A percentile compares a stretch with the other conserved stretches of the same genome.
phyloP scores from a whole-genome alignment of 31 red algal species.

The Asparagopsis taxiformis region DNA sequence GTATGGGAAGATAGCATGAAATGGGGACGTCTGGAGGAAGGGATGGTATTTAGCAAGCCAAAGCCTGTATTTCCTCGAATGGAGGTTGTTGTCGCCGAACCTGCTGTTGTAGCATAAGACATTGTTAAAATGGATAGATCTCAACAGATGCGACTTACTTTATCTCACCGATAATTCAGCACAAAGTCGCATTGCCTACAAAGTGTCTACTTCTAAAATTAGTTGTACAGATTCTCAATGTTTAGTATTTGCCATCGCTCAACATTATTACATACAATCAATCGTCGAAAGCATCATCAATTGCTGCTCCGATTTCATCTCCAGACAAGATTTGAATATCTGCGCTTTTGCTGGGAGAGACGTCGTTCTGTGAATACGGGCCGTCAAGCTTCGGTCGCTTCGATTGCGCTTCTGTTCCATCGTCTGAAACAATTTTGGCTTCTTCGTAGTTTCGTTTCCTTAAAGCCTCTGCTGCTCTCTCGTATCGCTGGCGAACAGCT shows the following conservation, averaged over 20 bases:
- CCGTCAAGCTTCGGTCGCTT: neutral
- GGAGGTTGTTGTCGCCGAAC: slow-evolving; percentile 31
- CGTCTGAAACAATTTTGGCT: neutral
- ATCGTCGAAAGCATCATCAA: slow-evolving; percentile 52
- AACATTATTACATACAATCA: neutral
- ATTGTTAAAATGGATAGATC: neutral
- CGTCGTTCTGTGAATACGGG: neutral
- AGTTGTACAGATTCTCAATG: too few species aligned
- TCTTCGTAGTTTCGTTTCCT: slow-evolving; percentile 10
- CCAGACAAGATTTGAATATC: slow-evolving; percentile 23
- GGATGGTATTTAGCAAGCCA: slow-evolving; percentile 60
- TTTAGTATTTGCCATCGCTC: too few species aligned
- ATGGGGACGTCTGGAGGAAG: slow-evolving; percentile 69
- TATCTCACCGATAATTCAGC: too few species aligned
- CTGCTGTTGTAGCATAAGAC: slow-evolving; percentile 32
- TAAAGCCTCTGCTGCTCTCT: slow-evolving; percentile 5
- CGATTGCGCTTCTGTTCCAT: neutral
- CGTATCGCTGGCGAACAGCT: slow-evolving; percentile 1
- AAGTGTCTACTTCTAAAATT: too few species aligned
- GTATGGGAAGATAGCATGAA: slow-evolving; percentile 52
- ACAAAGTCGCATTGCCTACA: too few species aligned
- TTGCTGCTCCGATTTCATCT: slow-evolving; percentile 60
- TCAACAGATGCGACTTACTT: too few species aligned
- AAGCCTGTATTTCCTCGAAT: slow-evolving; percentile 88
- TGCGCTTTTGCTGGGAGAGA: neutral